Evolutionary conservation across 208 protist species (phyloP).

Genomic region (Crithidia sp.): DNA sequence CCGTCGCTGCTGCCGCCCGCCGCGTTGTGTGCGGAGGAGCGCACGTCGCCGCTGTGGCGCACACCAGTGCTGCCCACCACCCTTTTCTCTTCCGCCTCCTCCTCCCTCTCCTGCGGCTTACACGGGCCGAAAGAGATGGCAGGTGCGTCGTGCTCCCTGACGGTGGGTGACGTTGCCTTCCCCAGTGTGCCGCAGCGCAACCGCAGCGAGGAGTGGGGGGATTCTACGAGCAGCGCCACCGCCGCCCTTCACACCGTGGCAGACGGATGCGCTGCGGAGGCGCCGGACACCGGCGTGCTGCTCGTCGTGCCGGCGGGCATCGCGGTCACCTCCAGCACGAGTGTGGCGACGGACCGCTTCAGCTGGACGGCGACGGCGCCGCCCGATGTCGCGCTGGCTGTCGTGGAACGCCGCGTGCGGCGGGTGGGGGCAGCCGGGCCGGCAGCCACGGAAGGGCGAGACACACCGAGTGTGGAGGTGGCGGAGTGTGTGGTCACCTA

Average conservation of each 20-base stretch:
- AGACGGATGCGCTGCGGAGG: neutral
- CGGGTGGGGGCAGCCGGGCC: neutral
- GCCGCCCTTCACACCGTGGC: no score
- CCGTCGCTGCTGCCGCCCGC: neutral
- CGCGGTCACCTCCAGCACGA: constrained; percentile 13
- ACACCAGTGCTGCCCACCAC: neutral
- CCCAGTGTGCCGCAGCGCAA: neutral
- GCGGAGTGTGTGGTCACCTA: constrained; percentile 21
- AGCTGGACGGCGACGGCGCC: constrained; percentile 15
- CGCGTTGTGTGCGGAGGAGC: neutral
- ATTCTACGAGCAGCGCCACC: no score
- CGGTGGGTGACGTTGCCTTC: neutral
- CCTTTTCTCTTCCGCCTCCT: neutral
- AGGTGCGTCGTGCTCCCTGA: neutral
- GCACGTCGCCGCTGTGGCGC: constrained; percentile 1
- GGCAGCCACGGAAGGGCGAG: neutral
- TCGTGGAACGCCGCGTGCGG: constrained; percentile 14
- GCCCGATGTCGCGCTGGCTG: constrained; percentile 20
- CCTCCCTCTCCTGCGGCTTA: neutral
- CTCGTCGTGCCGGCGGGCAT: constrained; percentile 23
- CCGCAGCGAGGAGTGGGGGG: no score
- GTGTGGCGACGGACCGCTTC: constrained; percentile 8
- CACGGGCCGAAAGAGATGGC: neutral
- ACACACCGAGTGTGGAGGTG: neutral
- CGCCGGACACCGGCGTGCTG: constrained; percentile 15